A percentile compares a stretch with the other conserved stretches of the same genome.
phyloP scores from a whole-genome alignment of 1,284 basidiomycete species.

The Malassezia restricta region DNA sequence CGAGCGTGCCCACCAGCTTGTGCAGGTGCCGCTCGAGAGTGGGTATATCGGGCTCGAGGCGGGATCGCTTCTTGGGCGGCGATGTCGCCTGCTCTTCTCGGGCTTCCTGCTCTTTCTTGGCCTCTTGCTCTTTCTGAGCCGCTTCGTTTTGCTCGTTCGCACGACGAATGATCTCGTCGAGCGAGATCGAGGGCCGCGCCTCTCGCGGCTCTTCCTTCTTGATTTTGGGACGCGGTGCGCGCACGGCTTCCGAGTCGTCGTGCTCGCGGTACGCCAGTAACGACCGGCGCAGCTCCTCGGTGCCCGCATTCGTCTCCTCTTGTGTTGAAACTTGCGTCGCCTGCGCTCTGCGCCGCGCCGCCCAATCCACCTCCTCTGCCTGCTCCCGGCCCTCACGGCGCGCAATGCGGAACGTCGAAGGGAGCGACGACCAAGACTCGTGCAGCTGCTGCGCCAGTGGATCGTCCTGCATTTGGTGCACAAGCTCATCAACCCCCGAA shows the following conservation, averaged over 20 bases:
- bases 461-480: conserved; percentile 33
- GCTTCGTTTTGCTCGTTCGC: conserved; percentile 32
- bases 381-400: conserved; percentile 37
- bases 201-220: background rate
- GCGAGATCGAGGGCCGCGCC: conserved; percentile 17
- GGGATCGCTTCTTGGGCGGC: conserved; percentile 15
- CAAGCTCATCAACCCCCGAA: conserved; percentile 50
- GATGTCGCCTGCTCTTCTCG: conserved; percentile 13
- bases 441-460: conserved; percentile 52
- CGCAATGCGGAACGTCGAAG: conserved; percentile 65
- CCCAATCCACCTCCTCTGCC: background rate
- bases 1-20: conserved; percentile 74
- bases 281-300: conserved; percentile 15
- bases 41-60: conserved; percentile 8
- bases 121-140: conserved; percentile 7
- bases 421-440: conserved; percentile 62
- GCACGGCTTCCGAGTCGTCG: background rate
- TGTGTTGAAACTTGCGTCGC: conserved; percentile 20
- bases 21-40: conserved; percentile 50
- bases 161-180: conserved; percentile 42
- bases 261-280: conserved; percentile 9
- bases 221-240: background rate
- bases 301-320: conserved; percentile 19
- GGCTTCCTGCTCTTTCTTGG: conserved; percentile 11
- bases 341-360: conserved; percentile 12